Evolutionary conservation across 192 early-diverging fungal species (phyloP), one percentile per base, ranked within the genome.

Genomic region (Coemansia sp.): DNA sequence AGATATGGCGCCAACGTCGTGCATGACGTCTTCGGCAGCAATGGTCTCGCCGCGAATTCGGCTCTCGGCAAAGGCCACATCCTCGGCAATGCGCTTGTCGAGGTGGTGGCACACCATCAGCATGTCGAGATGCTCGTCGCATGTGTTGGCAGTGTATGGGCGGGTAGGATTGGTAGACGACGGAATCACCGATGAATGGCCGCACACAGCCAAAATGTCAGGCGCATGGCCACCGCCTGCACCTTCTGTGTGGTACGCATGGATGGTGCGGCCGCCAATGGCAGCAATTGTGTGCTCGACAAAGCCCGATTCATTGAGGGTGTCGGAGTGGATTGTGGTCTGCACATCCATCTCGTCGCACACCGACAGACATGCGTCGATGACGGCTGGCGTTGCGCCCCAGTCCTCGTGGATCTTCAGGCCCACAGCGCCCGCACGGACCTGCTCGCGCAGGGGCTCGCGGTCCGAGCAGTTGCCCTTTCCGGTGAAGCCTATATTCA

Each of bases 101-200:
- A 98, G 81, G 66, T 98, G 96, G 73, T 98, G 96, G 73, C 96
- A 98, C 4, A 97, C 93, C 95, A 97, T 96, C 17, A 98, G 84
- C 96, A 98, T 97, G 66, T 98, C 96, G 21, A 98, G 85, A 72
- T 98, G 96, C 70, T 98, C 96, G 75, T 98, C 96, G 48, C 96
- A 82, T 17, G 96, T 98, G 82, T 98, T 98, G 32, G 82, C 73
- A 49, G 96, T 97, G 69, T 84, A 98, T 3, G 95, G 94, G n/a
- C 95, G 83, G 2, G 96, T 98, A 1, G 96, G 96, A 49, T 96
- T 98, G 24, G 96, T 98, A 39, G 92, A 94, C 12, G 91, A 92
- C 10, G 96, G 96, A 37, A 98, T 88, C 5, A 98, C 94, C 48
- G 93, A 93, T 25, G 84, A 73, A 32, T 90, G 84, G 57, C 93